phyloP scores from a whole-genome alignment of 176 grass and related monocot species.

The Bromus sterilis region DNA sequence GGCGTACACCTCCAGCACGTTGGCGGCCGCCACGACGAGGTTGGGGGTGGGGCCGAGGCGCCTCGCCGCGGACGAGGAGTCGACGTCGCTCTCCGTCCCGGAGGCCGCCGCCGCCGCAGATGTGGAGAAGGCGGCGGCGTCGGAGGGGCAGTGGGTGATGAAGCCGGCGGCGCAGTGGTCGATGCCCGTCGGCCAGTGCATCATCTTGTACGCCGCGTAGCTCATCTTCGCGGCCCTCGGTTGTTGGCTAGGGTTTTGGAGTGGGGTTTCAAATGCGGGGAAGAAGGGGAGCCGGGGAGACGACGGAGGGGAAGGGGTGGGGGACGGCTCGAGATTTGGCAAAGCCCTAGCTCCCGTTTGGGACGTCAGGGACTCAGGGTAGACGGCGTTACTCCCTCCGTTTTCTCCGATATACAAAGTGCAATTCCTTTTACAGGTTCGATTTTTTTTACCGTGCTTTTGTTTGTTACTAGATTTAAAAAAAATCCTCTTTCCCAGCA shows the following conservation, averaged over 20 bases:
- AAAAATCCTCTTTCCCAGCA: too few species aligned
- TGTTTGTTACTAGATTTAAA: too few species aligned
- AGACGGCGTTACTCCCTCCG: too few species aligned
- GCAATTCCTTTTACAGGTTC: too few species aligned
- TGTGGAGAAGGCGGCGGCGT: constrained; percentile 7
- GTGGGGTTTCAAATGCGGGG: constrained; percentile 11
- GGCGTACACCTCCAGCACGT: constrained; percentile 76
- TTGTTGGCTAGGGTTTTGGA: background rate
- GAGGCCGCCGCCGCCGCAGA: background rate
- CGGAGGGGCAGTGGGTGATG: constrained; percentile 48
- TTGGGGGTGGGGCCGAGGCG: constrained; percentile 47
- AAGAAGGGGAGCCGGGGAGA: too few species aligned
- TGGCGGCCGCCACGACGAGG: constrained; percentile 71
- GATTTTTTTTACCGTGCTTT: too few species aligned
- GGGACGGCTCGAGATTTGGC: too few species aligned
- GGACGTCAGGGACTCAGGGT: too few species aligned
- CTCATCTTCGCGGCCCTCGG: constrained; percentile 38
- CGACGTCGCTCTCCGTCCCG: constrained; percentile 22
- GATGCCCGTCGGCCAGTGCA: constrained; percentile 72
- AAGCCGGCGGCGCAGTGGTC: constrained; percentile 80
- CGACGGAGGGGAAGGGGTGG: too few species aligned
- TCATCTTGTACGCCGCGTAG: constrained; percentile 90
- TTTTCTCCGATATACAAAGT: too few species aligned
- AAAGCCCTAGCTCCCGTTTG: too few species aligned
- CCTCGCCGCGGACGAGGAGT: constrained; percentile 17